Evolutionary conservation across 2,329 filamentous ascomycete genomes (phyloP), one percentile per base, ranked within the genome.

Genomic region (Amauroascus niger): DNA sequence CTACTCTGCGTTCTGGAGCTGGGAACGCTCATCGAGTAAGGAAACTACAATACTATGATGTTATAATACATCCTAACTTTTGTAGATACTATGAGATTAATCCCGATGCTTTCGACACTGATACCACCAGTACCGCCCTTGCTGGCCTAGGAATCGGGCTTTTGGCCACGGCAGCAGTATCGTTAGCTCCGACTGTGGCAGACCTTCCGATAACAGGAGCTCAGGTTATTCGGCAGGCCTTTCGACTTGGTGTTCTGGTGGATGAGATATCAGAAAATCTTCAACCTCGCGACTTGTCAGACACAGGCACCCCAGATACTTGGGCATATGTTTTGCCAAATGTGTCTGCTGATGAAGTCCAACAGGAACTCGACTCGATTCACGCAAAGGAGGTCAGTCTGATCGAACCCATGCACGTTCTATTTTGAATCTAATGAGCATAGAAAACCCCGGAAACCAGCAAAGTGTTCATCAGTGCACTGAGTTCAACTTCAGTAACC

Each of bases 201-300:
- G 72, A 76, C 28, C 39, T 79, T 1, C 62, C 71, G 1, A 22
- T 63, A 4, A 60, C 63, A 6, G 76, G 72, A 14, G 71, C 69
- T 0, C 66, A 77, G 49, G 70, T 64, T 0, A 60, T 76, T 1
- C 67, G 73, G 0, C 32, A 70, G 1, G 74, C 77, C 1, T 77
- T 79, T 53, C 67, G 76, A 0, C 62, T 78, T 2, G 75, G 76
- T 0, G 58, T 77, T 4, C 59, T 68, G 1, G 73, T 78, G 0
- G 58, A 69, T n/a, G 62, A 65, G 1, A 62, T 76, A 0, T 76
- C 75, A 0, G 60, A 69, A 33, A 68, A 71, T 22, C 57, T 79
- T 3, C 64, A 78, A 54, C 53, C 71, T 14, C 67, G 63, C 1
- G 65, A 68, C 24, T 51, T 57, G 6, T 16, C n/a, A 16, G 35